Percentiles rank a stretch among this genome's conserved stretches.
These are phyloP conservation scores for Maudiozyma bulderi DNA, from an alignment of 805 yeast species.

Conservation along the genomic window DNA sequence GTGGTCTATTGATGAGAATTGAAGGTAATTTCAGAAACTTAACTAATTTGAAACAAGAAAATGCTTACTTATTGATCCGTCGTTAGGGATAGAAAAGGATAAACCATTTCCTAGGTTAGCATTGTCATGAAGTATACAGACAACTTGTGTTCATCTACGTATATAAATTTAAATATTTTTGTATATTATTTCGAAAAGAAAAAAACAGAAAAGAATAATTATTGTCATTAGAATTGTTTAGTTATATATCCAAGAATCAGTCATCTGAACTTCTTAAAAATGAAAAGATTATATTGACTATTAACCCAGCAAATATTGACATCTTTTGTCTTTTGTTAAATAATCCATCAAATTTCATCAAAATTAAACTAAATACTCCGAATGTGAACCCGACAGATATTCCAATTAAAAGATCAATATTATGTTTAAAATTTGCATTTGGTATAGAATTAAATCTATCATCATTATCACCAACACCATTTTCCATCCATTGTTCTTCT, in stretches of 20 bases:
- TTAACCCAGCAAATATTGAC: constrained; percentile 64
- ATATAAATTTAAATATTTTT: neutral
- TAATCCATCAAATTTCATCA: constrained; percentile 49
- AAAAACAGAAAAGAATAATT: neutral
- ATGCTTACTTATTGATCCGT: constrained; percentile 83
- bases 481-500: constrained; percentile 85
- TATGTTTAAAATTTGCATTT: constrained; percentile 36
- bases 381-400: constrained; percentile 63
- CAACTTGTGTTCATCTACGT: neutral
- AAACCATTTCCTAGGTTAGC: neutral
- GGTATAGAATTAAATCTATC: constrained; percentile 35
- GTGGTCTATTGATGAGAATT: constrained; percentile 85
- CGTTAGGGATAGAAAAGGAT: constrained; percentile 18
- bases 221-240: too few species aligned
- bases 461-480: constrained; percentile 49
- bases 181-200: neutral
- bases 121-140: neutral
- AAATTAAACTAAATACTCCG: constrained; percentile 61
- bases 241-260: neutral
- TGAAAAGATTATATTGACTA: constrained; percentile 61
- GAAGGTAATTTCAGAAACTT: constrained; percentile 92
- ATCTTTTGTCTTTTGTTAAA: constrained; percentile 55
- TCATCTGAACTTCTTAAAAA: constrained; percentile 18
- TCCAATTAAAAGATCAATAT: constrained; percentile 62
- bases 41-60: constrained; percentile 85